Evolutionary conservation across 164 flowering plant species (phyloP).

Genomic region (Buxus sempervirens): DNA sequence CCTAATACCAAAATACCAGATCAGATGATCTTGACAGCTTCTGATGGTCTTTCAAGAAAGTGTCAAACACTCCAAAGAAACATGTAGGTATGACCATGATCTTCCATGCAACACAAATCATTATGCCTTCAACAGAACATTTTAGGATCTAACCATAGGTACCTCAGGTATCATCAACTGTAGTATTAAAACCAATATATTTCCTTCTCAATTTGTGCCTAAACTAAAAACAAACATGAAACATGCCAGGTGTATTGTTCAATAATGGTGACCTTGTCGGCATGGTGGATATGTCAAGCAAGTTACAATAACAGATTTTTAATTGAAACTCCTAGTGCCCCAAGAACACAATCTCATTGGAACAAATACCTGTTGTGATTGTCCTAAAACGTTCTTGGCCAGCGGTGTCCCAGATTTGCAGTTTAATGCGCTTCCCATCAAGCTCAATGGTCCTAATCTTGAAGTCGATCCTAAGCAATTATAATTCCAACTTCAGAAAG

Average conservation of each 20-base stretch:
- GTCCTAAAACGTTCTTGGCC: constrained; percentile 66
- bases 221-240: no score
- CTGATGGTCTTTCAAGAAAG: no score
- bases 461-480: constrained; percentile 44
- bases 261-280: not conserved
- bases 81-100: no score
- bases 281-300: not conserved
- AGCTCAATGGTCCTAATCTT: constrained; percentile 60
- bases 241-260: not conserved
- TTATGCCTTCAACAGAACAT: not conserved
- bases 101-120: not conserved
- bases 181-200: not conserved
- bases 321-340: not conserved
- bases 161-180: not conserved
- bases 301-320: not conserved
- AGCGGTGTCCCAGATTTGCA: constrained; percentile 69
- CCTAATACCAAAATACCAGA: no score
- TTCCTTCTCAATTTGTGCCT: not conserved
- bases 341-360: not conserved
- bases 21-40: no score
- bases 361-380: constrained; percentile 46
- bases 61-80: not conserved
- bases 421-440: constrained; percentile 59
- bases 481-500: constrained; percentile 17
- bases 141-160: not conserved